These are phyloP conservation scores for Wickerhamomyces xylosicus DNA, from an alignment of 805 yeast species.

Conservation along the genomic window DNA sequence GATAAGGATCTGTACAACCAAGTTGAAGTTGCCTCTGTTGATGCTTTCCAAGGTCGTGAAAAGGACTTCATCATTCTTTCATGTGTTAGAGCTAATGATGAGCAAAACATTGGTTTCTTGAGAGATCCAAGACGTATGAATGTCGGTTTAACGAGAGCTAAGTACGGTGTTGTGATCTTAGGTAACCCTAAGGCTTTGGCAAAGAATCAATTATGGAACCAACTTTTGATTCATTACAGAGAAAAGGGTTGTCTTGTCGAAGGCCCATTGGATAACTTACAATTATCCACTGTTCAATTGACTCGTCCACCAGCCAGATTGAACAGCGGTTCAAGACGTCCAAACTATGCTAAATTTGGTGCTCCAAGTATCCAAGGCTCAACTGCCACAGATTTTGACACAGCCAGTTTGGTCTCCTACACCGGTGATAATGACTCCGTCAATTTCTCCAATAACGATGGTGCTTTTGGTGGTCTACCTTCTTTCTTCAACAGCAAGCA, in stretches of 20 bases:
- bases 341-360: conserved; percentile 5
- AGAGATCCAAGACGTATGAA: conserved; percentile 79
- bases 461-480: conserved; percentile 7
- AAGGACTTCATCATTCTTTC: conserved; percentile 72
- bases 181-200: conserved; percentile 80
- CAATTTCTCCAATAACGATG: neutral
- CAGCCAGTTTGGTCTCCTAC: conserved; percentile 29
- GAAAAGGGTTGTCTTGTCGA: conserved; percentile 84
- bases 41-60: conserved; percentile 89
- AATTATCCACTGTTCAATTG: conserved; percentile 54
- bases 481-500: conserved; percentile 11
- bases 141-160: conserved; percentile 85
- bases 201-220: conserved; percentile 68
- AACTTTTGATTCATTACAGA: conserved; percentile 64
- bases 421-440: conserved; percentile 18
- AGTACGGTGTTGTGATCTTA: conserved; percentile 65
- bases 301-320: conserved; percentile 17
- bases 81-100: conserved; percentile 73
- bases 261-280: conserved; percentile 75
- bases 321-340: conserved; percentile 3
- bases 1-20: conserved; percentile 54
- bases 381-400: conserved; percentile 22
- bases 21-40: conserved; percentile 90
- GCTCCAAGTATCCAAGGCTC: conserved; percentile 8
- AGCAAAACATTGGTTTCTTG: conserved; percentile 70